Evolutionary conservation across 495 filamentous ascomycete genomes (phyloP), one percentile per base, ranked within the genome.

Genomic region (Aspergillus kassunensis): DNA sequence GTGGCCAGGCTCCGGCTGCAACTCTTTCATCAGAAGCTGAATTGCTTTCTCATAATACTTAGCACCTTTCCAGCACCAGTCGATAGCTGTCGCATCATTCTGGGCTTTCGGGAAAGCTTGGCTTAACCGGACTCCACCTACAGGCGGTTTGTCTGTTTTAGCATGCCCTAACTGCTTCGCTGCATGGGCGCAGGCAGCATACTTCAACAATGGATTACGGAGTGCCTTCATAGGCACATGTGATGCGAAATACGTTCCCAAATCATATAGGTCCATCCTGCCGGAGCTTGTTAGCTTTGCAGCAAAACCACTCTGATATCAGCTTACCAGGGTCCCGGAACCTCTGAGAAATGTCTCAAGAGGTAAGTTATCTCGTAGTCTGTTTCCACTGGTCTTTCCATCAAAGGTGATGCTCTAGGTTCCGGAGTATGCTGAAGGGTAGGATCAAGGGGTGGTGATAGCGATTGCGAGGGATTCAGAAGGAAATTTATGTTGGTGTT

Each of bases 181-280:
- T 6, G 81, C 75, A 53, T 80, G 80, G 23, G 82, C 81, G 52
- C 80, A 79, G 10, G 81, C 80, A 6, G 82, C 78, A 56, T 80
- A 81, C 53, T 80, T 78, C 25, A 85, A 60, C 8, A 86, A 66
- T 6, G 79, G 76, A 50, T 82, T 83, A 2, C 70, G 70, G 25
- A 74, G 60, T 18, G 83, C 77, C 56, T 76, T 72, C 0, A 82
- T 77, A 0, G 82, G 83, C 11, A 85, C 77, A 51, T 78, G 71
- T 10, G 76, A 79, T 11, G 80, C 72, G 46, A 85, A 85, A 61
- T 82, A 84, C 7, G 71, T 76, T 8, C 73, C 75, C 10, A 79
- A 67, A 57, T 86, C 83, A 53, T 81, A 85, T 1, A 84, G 66
- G 56, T 84, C 82, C 82, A 85, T 85, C 83, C 81, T 80, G 57